These are phyloP conservation scores for Candida sonorensis DNA, from an alignment of 805 yeast genomes.

Conservation along the genomic window DNA sequence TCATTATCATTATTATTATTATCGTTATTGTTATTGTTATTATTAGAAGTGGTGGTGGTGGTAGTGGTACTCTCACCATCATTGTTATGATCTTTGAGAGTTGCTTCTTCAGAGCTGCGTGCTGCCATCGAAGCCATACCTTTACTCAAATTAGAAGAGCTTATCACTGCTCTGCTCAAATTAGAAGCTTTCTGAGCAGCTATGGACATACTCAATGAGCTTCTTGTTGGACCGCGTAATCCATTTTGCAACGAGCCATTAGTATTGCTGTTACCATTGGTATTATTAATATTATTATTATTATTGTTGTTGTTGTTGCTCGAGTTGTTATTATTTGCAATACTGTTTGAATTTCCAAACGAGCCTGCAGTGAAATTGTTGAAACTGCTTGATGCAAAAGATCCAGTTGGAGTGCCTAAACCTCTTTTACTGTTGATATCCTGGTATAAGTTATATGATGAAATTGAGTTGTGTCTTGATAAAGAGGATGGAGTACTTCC, in stretches of 20 bases:
- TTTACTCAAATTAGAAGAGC: conserved; percentile 11
- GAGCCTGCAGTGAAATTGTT: conserved; percentile 7
- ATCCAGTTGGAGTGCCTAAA: too few species aligned
- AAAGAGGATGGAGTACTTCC: conserved; percentile 8
- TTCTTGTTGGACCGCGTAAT: not conserved
- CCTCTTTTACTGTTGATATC: conserved; percentile 24
- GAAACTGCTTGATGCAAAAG: too few species aligned
- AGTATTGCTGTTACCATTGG: too few species aligned
- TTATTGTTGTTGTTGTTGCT: too few species aligned
- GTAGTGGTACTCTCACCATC: not conserved
- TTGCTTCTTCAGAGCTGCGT: not conserved
- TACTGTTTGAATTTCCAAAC: not conserved
- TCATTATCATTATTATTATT: not conserved
- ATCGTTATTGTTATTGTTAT: not conserved
- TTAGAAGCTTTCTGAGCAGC: conserved; percentile 2
- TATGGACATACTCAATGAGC: conserved; percentile 1
- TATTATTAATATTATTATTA: too few species aligned
- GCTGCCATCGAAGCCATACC: conserved; percentile 9
- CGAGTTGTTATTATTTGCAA: too few species aligned
- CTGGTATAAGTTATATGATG: conserved; percentile 21
- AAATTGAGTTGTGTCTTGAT: conserved; percentile 21
- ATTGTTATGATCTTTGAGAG: not conserved
- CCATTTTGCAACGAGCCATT: conserved; percentile 1
- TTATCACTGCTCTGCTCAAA: conserved; percentile 11
- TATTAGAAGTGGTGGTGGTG: too few species aligned